Percentiles rank a stretch among this genome's conserved stretches.
Evolutionary conservation across 2,329 filamentous ascomycete species (phyloP).

Genomic region (Botrytis deweyae): DNA sequence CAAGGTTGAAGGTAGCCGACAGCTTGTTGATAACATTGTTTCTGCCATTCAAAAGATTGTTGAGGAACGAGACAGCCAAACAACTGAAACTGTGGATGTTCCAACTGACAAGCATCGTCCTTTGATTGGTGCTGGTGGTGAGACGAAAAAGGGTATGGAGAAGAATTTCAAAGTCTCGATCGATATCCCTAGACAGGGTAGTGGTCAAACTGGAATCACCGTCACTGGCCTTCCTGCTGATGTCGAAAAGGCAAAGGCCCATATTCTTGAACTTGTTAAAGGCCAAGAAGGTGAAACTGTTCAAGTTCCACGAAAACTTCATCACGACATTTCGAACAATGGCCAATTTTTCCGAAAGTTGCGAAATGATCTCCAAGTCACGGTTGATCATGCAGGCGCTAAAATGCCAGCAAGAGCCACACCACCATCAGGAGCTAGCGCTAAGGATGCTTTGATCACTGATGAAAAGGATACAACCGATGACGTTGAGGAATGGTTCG

Average conservation of each 20-base stretch:
- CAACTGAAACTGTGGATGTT: constrained; percentile 75
- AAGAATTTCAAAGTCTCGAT: constrained; percentile 81
- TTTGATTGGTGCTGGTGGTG: constrained; percentile 88
- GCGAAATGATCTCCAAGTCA: constrained; percentile 81
- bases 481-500: constrained; percentile 78
- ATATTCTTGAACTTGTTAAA: constrained; percentile 77
- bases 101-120: constrained; percentile 86
- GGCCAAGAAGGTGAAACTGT: constrained; percentile 85
- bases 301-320: constrained; percentile 76
- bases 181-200: constrained; percentile 88
- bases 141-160: constrained; percentile 82
- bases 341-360: constrained; percentile 92
- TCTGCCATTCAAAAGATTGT: constrained; percentile 79
- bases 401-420: constrained; percentile 68
- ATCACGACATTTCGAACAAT: constrained; percentile 83
- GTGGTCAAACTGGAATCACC: constrained; percentile 80
- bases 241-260: constrained; percentile 82
- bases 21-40: constrained; percentile 86
- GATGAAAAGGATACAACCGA: constrained; percentile 68
- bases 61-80: constrained; percentile 77
- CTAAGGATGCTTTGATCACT: constrained; percentile 83
- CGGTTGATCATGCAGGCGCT: constrained; percentile 85
- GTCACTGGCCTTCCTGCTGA: constrained; percentile 75
- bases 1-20: constrained; percentile 80
- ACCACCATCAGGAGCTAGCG: constrained; percentile 57